Evolutionary conservation across 2,329 filamentous ascomycete species (phyloP), one percentile per base, ranked within the genome.

Genomic region (Aspergillus unguis): DNA sequence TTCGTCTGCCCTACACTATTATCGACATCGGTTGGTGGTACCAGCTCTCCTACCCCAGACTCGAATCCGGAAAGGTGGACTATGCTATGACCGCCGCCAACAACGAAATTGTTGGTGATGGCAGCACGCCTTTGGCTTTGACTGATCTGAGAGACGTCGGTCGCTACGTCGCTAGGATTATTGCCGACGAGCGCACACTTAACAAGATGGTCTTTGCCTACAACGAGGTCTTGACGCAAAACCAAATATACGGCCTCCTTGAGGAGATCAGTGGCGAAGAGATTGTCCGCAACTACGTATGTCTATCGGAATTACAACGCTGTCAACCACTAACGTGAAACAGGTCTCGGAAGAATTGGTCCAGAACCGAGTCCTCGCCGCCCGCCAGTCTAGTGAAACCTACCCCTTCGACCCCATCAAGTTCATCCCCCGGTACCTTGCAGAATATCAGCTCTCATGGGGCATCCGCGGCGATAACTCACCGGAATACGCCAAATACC

Each of bases 1-100:
- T 78, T 1, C 65, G 70, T 31, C 70, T 84, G 1, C 78, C 79
- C 0, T 84, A 78, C 66, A 84, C 81, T 5, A 69, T 80, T 59
- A 76, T 84, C 45, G 81, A 84, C 55, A 74, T 82, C 9, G 81
- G 81, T n/a, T 81, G 71, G 70, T 84, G 81, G 82, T 79, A 80
- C 60, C 79, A 83, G 58, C 58, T 78, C 29, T 67, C 69, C 4
- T 70, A 76, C 50, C 75, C 75, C 9, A 61, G 60, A n/a, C 62
- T 81, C 0, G 71, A 74, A n/a, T 75, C 71, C 11, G 76, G 78
- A 7, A 65, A 66, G 35, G 65, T 72, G n/a, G 77, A 80, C 58
- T 76, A 77, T 54, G 71, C 70, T 25, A 62, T 74, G 53, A 63
- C 67, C 3, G 59, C 64, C 0, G 63, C 68, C 2, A 66, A 69